Conservation (phyloP, 106 monocot species). For the Phalaenopsis equestris region DNA sequence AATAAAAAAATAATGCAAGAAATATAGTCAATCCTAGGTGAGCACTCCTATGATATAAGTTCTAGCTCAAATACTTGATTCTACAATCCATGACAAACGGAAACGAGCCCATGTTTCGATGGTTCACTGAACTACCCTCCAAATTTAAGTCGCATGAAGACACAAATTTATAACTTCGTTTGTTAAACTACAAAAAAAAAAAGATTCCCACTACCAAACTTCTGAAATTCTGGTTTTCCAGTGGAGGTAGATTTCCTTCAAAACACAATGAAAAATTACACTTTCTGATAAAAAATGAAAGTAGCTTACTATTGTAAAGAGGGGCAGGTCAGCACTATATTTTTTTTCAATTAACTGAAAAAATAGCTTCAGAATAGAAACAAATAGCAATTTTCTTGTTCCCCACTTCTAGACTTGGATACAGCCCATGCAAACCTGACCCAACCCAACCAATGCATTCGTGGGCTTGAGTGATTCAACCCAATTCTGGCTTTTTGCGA, state of each 20-base stretch:
- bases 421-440: not conserved
- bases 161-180: not conserved
- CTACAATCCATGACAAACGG: not conserved
- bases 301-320: not conserved
- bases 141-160: not conserved
- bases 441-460: not conserved
- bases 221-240: not conserved
- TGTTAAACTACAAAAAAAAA: not conserved
- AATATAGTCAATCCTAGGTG: not conserved
- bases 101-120: not conserved
- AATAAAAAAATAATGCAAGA: not conserved
- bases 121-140: not conserved
- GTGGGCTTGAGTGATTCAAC: not conserved
- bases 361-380: not conserved
- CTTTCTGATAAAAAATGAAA: not conserved
- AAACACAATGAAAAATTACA: not conserved
- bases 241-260: not conserved
- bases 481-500: not conserved
- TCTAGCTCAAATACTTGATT: not conserved
- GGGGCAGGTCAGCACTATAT: not conserved
- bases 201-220: not conserved
- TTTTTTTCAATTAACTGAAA: not conserved
- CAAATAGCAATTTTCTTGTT: not conserved
- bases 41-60: not conserved
- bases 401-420: not conserved